Evolutionary conservation across 2,329 filamentous ascomycete genomes (phyloP).

Genomic region (Aspergillus vadensis): DNA sequence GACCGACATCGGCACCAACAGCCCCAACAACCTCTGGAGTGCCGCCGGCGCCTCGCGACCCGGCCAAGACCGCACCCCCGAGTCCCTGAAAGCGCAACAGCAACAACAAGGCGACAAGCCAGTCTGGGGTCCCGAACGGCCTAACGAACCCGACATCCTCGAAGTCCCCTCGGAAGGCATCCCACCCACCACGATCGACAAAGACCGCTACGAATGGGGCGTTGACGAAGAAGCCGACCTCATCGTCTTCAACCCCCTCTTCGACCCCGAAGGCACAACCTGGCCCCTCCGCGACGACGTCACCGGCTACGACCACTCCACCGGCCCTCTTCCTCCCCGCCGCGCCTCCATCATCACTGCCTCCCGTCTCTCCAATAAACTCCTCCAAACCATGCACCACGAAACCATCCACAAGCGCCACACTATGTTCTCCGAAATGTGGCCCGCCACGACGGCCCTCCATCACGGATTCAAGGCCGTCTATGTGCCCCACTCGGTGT

Average conservation of each 20-base stretch:
- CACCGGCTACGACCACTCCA: conserved; percentile 74
- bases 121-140: conserved; percentile 82
- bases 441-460: conserved; percentile 81
- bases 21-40: conserved; percentile 68
- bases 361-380: conserved; percentile 75
- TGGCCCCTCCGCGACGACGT: conserved; percentile 84
- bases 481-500: conserved; percentile 85
- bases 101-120: conserved; percentile 58
- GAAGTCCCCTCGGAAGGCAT: conserved; percentile 70
- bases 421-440: conserved; percentile 96
- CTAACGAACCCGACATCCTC: conserved; percentile 69
- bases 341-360: conserved; percentile 88
- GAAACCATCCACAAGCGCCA: conserved; percentile 84
- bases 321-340: conserved; percentile 62
- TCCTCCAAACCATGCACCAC: conserved; percentile 84
- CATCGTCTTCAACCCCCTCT: conserved; percentile 89
- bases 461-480: conserved; percentile 94
- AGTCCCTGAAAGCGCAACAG: conserved; percentile 30
- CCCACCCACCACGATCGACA: conserved; percentile 72
- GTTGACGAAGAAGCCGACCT: conserved; percentile 88
- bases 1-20: conserved; percentile 68
- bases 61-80: conserved; percentile 20
- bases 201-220: conserved; percentile 83
- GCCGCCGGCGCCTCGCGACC: conserved; percentile 48
- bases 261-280: conserved; percentile 81